Evolutionary conservation across 2,329 filamentous ascomycete genomes (phyloP), one percentile per base, ranked within the genome.

Genomic region (Septoria petroselini): DNA sequence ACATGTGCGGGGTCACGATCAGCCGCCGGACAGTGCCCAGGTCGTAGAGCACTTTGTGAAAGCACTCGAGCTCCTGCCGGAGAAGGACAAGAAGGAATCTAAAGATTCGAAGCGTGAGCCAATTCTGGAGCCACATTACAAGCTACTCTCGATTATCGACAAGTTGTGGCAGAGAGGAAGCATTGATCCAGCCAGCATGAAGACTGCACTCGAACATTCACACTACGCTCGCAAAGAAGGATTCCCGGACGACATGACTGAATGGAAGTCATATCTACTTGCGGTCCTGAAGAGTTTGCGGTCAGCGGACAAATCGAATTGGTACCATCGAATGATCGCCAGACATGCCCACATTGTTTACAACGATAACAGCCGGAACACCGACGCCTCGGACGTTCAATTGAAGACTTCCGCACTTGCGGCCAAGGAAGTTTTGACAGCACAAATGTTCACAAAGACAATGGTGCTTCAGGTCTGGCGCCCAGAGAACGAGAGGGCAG

Each of bases 381-480:
- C 9, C 7, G 43, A 31, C 7, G 9, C 19, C 25, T n/a, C 34
- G 14, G n/a, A 17, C 7, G 23, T 30, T 7, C 21, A 47, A 34
- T 34, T 30, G 14, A 34, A 51, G n/a, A 61, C 74, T 58, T 74
- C 77, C 8, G 77, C 77, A 4, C 68, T 77, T 11, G 80, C 79
- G 25, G 84, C 86, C 17, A 91, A 90, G 59, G 80, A 84, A 63
- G 87, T 91, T 47, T 80, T 94, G 11, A 91, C 89, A 41, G 78
- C 82, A 45, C 86, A 95, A 34, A 85, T 95, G 46, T 91, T 95
- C 59, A 95, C 91, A 31, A 95, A 95, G 71, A 95, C 89, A 0
- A 95, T 95, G 85, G 85, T 87, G 1, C 84, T 95, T 68, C 91
- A 94, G 64, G 89, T 96, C 3, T 96, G 91, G 91, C 91, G 91